These are phyloP conservation scores for Tolypocladium ophioglossoides DNA, from an alignment of 2,329 filamentous ascomycete species.

Conservation along the genomic window DNA sequence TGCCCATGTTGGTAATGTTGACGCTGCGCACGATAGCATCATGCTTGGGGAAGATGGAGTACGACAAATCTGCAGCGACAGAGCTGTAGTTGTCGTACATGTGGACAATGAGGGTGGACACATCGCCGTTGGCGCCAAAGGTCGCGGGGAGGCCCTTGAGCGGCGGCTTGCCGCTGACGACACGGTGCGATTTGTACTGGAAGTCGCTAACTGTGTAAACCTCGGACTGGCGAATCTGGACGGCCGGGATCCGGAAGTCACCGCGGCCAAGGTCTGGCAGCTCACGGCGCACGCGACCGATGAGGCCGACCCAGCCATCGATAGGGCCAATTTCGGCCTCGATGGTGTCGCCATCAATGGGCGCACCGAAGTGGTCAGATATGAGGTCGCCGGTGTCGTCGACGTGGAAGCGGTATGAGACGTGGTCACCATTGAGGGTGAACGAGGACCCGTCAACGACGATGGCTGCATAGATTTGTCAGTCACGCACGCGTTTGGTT, in stretches of 20 bases:
- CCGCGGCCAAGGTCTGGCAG: conserved; percentile 55
- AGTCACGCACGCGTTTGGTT: neutral
- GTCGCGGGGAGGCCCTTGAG: conserved; percentile 48
- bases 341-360: conserved; percentile 35
- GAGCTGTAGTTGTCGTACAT: conserved; percentile 48
- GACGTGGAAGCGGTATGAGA: conserved; percentile 56
- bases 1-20: conserved; percentile 48
- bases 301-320: conserved; percentile 42
- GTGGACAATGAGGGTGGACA: conserved; percentile 46
- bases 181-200: conserved; percentile 45
- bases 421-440: conserved; percentile 41
- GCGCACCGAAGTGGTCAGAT: conserved; percentile 51
- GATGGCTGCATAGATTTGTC: conserved; percentile 27
- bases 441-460: conserved; percentile 45
- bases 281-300: conserved; percentile 45
- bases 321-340: conserved; percentile 25
- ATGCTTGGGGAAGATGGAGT: conserved; percentile 52
- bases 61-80: conserved; percentile 47
- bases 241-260: conserved; percentile 50
- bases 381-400: conserved; percentile 45
- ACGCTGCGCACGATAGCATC: conserved; percentile 53
- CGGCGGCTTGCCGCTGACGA: conserved; percentile 43
- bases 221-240: conserved; percentile 47
- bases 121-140: conserved; percentile 43
- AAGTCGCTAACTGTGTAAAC: conserved; percentile 50